These are phyloP conservation scores for Alternaria hordeiaustralica DNA, from an alignment of 2,329 filamentous ascomycete species.

Conservation along the genomic window DNA sequence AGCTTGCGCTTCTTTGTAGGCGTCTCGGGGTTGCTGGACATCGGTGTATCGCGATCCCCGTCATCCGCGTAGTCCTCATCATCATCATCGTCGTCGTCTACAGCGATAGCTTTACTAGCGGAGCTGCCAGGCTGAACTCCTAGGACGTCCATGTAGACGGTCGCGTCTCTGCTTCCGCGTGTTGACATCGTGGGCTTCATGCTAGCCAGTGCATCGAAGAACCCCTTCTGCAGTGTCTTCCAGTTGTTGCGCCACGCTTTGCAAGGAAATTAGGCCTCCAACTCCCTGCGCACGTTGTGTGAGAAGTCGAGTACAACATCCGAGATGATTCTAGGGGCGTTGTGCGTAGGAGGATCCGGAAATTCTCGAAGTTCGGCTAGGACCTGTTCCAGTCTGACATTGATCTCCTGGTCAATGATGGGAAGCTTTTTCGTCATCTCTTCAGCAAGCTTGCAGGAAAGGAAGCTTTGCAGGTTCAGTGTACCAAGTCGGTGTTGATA, in stretches of 20 bases:
- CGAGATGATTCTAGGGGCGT: slow-evolving; percentile 70
- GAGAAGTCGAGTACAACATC: slow-evolving; percentile 66
- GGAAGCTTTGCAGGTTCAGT: slow-evolving; percentile 53
- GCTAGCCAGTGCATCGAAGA: slow-evolving; percentile 53
- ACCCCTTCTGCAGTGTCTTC: slow-evolving; percentile 56
- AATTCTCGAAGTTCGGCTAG: slow-evolving; percentile 60
- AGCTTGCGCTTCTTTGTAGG: slow-evolving; percentile 45
- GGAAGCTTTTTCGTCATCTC: slow-evolving; percentile 53
- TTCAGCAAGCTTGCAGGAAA: slow-evolving; percentile 58
- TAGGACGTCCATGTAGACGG: slow-evolving; percentile 11
- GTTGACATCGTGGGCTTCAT: slow-evolving; percentile 37
- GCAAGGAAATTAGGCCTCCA: slow-evolving; percentile 57
- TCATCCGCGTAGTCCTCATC: background rate
- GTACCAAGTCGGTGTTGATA: slow-evolving; percentile 61
- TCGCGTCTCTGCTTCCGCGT: slow-evolving; percentile 15
- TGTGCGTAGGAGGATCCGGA: slow-evolving; percentile 69
- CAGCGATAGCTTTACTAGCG: slow-evolving; percentile 19
- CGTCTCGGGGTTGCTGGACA: slow-evolving; percentile 8
- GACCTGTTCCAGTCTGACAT: slow-evolving; percentile 50
- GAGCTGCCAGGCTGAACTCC: slow-evolving; percentile 13
- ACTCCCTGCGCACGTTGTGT: slow-evolving; percentile 58
- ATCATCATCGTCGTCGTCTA: slow-evolving; percentile 22
- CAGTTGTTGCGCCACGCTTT: slow-evolving; percentile 54
- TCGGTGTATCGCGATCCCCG: background rate
- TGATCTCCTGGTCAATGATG: slow-evolving; percentile 53